Evolutionary conservation across 805 yeast species (phyloP).

Genomic region (Metschnikowia lachancei): DNA sequence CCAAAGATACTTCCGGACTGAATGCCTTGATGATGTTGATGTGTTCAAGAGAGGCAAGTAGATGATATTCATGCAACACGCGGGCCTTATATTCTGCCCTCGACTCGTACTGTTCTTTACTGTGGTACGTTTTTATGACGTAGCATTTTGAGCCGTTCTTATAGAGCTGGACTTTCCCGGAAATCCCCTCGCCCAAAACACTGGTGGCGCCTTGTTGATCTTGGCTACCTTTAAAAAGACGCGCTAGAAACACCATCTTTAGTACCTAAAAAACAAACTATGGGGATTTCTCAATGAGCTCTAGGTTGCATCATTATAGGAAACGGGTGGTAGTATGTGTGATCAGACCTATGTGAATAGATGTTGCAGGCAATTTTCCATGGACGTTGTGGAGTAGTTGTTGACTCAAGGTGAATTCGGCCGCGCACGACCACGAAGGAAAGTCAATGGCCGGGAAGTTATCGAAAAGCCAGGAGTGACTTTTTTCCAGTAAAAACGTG

Average conservation of each 20-base stretch:
- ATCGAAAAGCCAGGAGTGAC: no score
- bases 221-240: not conserved
- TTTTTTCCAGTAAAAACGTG: no score
- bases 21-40: constrained; percentile 34
- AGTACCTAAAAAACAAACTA: no score
- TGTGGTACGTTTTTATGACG: constrained; percentile 48
- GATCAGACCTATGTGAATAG: no score
- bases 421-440: no score
- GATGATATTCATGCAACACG: constrained; percentile 36
- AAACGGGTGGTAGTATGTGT: no score
- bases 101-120: constrained; percentile 39
- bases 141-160: constrained; percentile 10
- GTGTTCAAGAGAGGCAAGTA: constrained; percentile 30
- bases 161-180: constrained; percentile 35
- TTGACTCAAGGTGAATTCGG: no score
- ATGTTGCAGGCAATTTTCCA: no score
- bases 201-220: not conserved
- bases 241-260: not conserved
- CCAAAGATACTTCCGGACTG: constrained; percentile 27
- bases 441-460: no score
- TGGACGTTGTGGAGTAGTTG: no score
- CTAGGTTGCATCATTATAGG: no score
- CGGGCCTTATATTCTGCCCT: constrained; percentile 38
- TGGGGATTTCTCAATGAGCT: no score
- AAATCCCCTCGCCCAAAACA: constrained; percentile 32